phyloP scores from a whole-genome alignment of 1,284 basidiomycete genomes.

The Tilletiopsis washingtonensis region DNA sequence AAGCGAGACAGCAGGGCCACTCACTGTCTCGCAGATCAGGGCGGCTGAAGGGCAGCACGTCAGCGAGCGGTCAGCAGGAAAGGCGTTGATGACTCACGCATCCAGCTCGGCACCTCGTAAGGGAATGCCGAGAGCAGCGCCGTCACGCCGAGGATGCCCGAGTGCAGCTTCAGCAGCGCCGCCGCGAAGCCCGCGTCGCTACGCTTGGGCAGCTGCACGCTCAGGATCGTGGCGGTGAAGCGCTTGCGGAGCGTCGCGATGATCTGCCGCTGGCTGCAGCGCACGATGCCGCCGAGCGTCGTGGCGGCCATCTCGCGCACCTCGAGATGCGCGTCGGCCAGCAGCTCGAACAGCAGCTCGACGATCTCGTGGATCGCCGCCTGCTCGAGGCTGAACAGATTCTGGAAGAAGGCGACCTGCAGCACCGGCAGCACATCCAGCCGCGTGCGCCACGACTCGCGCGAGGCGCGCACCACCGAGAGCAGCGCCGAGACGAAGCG shows the following conservation, averaged over 20 bases:
- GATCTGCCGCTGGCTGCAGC: slow-evolving; percentile 83
- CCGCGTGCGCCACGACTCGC: slow-evolving; percentile 40
- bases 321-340: slow-evolving; percentile 39
- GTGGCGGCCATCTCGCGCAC: slow-evolving; percentile 44
- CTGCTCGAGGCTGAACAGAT: slow-evolving; percentile 36
- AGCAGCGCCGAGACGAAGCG: slow-evolving; percentile 29
- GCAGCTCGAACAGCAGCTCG: slow-evolving; percentile 31
- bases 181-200: slow-evolving; percentile 62
- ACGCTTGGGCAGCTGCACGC: slow-evolving; percentile 50
- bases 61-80: slow-evolving; percentile 49
- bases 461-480: slow-evolving; percentile 21
- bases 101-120: slow-evolving; percentile 72
- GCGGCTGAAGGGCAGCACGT: neutral
- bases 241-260: slow-evolving; percentile 60
- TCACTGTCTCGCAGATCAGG: neutral
- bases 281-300: slow-evolving; percentile 77
- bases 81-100: no score
- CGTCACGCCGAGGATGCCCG: slow-evolving; percentile 76
- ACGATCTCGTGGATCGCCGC: slow-evolving; percentile 24
- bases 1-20: neutral
- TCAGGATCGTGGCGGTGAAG: slow-evolving; percentile 24
- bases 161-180: slow-evolving; percentile 69
- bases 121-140: slow-evolving; percentile 73
- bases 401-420: slow-evolving; percentile 46
- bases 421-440: slow-evolving; percentile 39